A percentile compares a stretch with the other conserved stretches of the same genome.
phyloP scores from a whole-genome alignment of 2,329 filamentous ascomycete genomes.

The Amauroascus niger region DNA sequence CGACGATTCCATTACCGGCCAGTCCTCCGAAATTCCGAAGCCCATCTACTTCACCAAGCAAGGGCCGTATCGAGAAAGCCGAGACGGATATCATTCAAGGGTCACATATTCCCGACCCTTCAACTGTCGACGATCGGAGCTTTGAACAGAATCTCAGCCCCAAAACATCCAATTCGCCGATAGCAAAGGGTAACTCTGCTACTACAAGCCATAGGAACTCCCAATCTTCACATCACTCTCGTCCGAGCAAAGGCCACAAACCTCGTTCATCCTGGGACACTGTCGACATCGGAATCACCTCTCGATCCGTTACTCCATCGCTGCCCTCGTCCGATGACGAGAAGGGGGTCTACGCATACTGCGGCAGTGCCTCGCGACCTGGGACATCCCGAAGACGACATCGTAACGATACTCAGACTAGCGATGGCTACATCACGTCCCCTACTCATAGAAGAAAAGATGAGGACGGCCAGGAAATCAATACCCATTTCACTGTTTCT shows the following conservation, averaged over 20 bases:
- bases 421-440: neutral
- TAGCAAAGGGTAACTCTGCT: neutral
- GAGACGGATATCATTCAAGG: neutral
- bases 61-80: neutral
- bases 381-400: slow-evolving; percentile 1
- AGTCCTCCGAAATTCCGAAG: slow-evolving; percentile 15
- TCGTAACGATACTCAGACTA: neutral
- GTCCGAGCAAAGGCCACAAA: neutral
- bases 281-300: slow-evolving; percentile 3
- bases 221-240: slow-evolving; percentile 2
- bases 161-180: neutral
- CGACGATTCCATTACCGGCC: slow-evolving; percentile 18
- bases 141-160: neutral
- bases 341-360: slow-evolving; percentile 20
- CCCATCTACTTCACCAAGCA: neutral
- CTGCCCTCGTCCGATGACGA: slow-evolving; percentile 37
- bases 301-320: slow-evolving; percentile 26
- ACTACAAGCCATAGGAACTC: neutral
- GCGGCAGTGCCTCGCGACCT: slow-evolving; percentile 1
- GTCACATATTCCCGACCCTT: neutral
- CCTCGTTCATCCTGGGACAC: slow-evolving; percentile 3
- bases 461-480: neutral
- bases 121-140: neutral
- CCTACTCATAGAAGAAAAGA: neutral
- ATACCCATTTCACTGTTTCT: neutral